Base-by-base conservation (phyloP, 805 yeast species). In the Wickerhamomyces hampshirensis region DNA sequence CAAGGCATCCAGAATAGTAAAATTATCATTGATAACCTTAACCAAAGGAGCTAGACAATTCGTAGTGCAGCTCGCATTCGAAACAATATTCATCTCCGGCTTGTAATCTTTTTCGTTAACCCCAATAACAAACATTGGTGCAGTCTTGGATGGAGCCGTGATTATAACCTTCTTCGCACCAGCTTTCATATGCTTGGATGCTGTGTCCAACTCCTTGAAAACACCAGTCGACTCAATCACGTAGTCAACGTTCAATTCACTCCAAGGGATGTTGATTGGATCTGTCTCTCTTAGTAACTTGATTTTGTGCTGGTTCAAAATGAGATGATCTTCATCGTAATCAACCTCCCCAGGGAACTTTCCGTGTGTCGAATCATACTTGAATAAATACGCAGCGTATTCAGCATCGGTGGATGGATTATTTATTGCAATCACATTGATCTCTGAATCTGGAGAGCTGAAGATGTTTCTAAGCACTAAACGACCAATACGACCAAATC, bases 61-160 rank as follows among this genome's bases (percentile, higher is more conserved):
- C 62, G 96, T 87, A 65, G 96, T 87, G 77, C 96, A 87, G 34
- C 96, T 87, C 49, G 96, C 96, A 67, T 87, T 87, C 50, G 96
- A 87, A 49, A 87, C 72, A 56, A 87, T 84, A 56, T 69, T 68
- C 65, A 80, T 68, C 63, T 82, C 89, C 45, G 81, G 63, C 53
- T 80, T 79, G 77, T 84, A 87, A 55, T 78, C 71, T 50, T 80
- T 78, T 54, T 77, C 80, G 72, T 87, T 87, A 61, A 87, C 96
- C 73, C 96, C 96, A 59, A 77, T 73, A 53, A 87, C 96, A 67
- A 83, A 87, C 95, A 87, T 86, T 67, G 95, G 96, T 52, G 95
- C 95, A 58, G 87, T 95, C 55, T 77, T 69, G 38, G 95, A 87
- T 51, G 96, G 96, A 56, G 96, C 96, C 50, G 96, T 87, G 68